Conservation (phyloP, 148 eudicot species). For the Silene uniflora region DNA sequence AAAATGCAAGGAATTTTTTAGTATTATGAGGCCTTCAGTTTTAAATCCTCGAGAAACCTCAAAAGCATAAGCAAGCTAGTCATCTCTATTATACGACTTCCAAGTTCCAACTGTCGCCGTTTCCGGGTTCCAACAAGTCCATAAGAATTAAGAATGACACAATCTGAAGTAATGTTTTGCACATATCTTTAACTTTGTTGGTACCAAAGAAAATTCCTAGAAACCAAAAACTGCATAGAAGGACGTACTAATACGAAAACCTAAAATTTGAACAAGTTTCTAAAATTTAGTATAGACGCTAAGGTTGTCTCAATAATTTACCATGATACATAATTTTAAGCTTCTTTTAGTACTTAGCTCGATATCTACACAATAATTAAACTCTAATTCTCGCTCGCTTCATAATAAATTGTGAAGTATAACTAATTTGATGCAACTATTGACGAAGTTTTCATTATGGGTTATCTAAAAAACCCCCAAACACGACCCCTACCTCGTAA, state of each 20-base stretch:
- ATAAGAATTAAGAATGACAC: neutral
- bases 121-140: neutral
- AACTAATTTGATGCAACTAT: no score
- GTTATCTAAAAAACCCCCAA: no score
- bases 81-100: neutral
- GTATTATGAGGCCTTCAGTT: neutral
- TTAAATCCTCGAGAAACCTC: constrained; percentile 4
- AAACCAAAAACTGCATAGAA: neutral
- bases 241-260: neutral
- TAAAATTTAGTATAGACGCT: neutral
- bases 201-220: neutral
- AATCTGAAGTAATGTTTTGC: neutral
- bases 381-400: neutral
- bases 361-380: neutral
- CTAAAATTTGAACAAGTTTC: no score
- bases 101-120: neutral
- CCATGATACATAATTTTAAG: neutral
- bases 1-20: neutral
- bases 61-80: neutral
- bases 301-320: neutral
- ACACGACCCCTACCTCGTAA: no score
- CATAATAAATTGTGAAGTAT: no score
- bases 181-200: neutral
- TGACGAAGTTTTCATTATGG: no score
- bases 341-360: neutral